Evolutionary conservation across 257 asterid species (phyloP).

Genomic region (Solanum microdontum): DNA sequence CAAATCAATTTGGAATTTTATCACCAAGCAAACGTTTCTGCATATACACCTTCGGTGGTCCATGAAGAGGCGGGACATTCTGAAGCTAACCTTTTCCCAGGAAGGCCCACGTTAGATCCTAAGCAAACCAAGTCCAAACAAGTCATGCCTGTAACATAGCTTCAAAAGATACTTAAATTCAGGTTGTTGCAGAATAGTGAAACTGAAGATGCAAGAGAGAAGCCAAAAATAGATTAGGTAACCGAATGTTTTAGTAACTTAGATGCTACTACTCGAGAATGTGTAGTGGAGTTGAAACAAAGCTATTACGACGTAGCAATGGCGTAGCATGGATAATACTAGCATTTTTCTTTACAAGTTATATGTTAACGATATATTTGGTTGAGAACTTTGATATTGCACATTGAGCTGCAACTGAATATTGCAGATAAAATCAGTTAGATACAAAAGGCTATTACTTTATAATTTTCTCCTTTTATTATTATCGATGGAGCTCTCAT

Average conservation of each 20-base stretch:
- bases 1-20: background rate
- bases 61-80: slow-evolving; percentile 53
- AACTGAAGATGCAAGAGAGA: slow-evolving; percentile 1
- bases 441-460: background rate
- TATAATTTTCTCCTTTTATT: no score
- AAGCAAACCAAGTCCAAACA: slow-evolving; percentile 22
- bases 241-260: background rate
- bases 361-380: background rate
- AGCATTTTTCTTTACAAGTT: background rate
- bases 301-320: background rate
- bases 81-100: slow-evolving; percentile 42
- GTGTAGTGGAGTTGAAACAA: background rate
- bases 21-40: background rate
- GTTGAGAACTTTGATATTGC: background rate
- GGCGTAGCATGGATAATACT: background rate
- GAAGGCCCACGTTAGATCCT: slow-evolving; percentile 23
- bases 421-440: background rate
- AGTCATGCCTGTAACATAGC: slow-evolving; percentile 48
- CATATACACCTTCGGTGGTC: slow-evolving; percentile 31
- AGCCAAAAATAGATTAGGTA: background rate
- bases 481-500: background rate
- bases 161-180: slow-evolving; percentile 63
- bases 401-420: background rate
- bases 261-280: background rate
- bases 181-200: slow-evolving; percentile 33